Conservation (phyloP, 805 yeast genomes). For the Deakozyma indianensis region DNA sequence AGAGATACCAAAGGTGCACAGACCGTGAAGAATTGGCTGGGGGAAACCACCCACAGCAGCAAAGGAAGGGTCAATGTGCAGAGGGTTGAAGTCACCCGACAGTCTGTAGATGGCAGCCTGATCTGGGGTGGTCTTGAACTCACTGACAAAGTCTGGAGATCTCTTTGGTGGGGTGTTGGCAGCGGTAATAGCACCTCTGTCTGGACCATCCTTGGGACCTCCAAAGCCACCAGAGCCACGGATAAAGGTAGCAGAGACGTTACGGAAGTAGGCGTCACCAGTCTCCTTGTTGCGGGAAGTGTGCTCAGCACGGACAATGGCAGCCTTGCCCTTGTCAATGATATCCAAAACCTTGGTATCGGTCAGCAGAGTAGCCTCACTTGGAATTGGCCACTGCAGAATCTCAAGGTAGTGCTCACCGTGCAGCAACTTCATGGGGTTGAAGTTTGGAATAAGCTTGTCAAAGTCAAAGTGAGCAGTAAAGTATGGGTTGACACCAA, state of each 20-base stretch:
- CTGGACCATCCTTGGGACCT: conserved; percentile 35
- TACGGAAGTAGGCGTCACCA: conserved; percentile 59
- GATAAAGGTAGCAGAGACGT: conserved; percentile 73
- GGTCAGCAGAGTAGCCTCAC: conserved; percentile 48
- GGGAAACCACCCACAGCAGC: conserved; percentile 81
- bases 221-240: conserved; percentile 51
- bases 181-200: conserved; percentile 47
- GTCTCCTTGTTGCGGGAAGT: conserved; percentile 56
- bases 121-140: conserved; percentile 45
- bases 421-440: conserved; percentile 78
- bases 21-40: conserved; percentile 83
- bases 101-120: conserved; percentile 85
- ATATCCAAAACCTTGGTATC: conserved; percentile 56
- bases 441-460: conserved; percentile 60
- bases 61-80: conserved; percentile 85
- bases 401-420: conserved; percentile 89
- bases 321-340: conserved; percentile 75
- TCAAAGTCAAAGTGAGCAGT: conserved; percentile 44
- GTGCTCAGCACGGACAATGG: conserved; percentile 58
- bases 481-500: conserved; percentile 82
- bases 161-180: conserved; percentile 48
- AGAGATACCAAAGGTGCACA: conserved; percentile 73
- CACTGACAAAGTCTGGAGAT: conserved; percentile 51
- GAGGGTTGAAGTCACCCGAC: conserved; percentile 89
- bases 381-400: conserved; percentile 64